Base-by-base conservation (phyloP, 2,329 filamentous ascomycete species). In the Aspergillus fructus region DNA sequence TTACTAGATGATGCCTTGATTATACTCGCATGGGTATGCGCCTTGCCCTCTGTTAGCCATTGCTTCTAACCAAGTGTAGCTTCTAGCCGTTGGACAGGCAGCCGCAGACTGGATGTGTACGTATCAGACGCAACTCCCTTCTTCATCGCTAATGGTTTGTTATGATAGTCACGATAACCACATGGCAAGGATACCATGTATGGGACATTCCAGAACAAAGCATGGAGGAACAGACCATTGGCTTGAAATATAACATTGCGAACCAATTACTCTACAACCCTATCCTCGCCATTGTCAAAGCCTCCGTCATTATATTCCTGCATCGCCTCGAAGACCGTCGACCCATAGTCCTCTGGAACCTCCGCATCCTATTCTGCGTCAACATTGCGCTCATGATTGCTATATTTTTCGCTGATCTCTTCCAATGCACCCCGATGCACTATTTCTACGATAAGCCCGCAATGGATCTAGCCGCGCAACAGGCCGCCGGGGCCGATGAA, bases 211-310 rank as follows among this genome's bases (percentile, higher is more conserved):
- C 68, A 2, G 17, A 21, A 6, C 41, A 11, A 30, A 4, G 21
- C 5, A 24, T 11, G n/a, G 34, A 37, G 34, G 27, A 52, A 21
- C 54, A 40, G 55, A 19, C 48, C 23, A 56, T 27, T 53, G 49
- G 23, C 17, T 17, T 47, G 40, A 37, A 66, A 62, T 66, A 67
- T 63, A 64, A 68, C 41, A 67, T 61, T 17, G 68, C 63, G 19
- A 70, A 68, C 40, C 67, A 71, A 48, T 49, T 71, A 2, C 23
- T 71, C 27, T 72, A 71, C 55, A 71, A 68, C 37, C 65, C 69
- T 4, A 61, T 62, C 13, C 57, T 72, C 21, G 65, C 69, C 5
- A 53, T 70, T 23, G 60, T 71, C 17, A 72, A 71, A 49, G 11
- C 69, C 1, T 71, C 68, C 0, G 64, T 71, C 9, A 55, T 72